Evolutionary conservation across 305 asterid species (phyloP), one percentile per base, ranked within the genome.

Genomic region (Nicotiana rustica): DNA sequence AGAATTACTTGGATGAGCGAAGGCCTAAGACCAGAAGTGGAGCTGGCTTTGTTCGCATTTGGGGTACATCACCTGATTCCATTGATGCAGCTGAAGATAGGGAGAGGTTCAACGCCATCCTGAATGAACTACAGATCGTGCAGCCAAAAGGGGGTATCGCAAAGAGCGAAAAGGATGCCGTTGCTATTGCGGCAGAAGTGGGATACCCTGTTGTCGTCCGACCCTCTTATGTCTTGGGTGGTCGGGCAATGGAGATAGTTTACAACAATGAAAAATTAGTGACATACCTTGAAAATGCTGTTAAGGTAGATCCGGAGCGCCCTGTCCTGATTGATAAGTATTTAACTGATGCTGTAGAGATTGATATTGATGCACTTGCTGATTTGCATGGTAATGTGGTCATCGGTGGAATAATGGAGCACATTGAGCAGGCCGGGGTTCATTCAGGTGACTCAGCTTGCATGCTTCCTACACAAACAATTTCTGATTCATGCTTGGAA

Each of bases 361-460:
- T 96, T 35, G 99, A 96, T 77, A 86, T 94, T 5, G 98, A 94
- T 57, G 90, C 98, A 3, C 94, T 96, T 56, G 86, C 97, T 3
- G 98, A 96, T 85, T 89, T 82, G 13, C 84, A 93, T 17, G 99
- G 98, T 12, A 91, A 94, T 80, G 99, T 96, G 8, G 99, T 96
- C 83, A 94, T 96, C 38, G 99, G 99, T 70, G 99, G 98, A 78
- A 96, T 96, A 85, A 96, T 96, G 99, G 99, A 96, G 92, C 99
- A 96, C 84, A 93, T 96, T 10, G 98, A 96, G 84, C 98, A 94
- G 81, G 99, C 99, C 1, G 99, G 98, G 19, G 97, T 94, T 83
- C 99, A 96, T 78, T 96, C 98, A 0, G 99, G 99, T 29, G 99
- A 96, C 79, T 96, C 98, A 0, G 99, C 99, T 6, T 96, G 99